Evolutionary conservation across 305 asterid species (phyloP).

Genomic region (Fraxinus baroniana): DNA sequence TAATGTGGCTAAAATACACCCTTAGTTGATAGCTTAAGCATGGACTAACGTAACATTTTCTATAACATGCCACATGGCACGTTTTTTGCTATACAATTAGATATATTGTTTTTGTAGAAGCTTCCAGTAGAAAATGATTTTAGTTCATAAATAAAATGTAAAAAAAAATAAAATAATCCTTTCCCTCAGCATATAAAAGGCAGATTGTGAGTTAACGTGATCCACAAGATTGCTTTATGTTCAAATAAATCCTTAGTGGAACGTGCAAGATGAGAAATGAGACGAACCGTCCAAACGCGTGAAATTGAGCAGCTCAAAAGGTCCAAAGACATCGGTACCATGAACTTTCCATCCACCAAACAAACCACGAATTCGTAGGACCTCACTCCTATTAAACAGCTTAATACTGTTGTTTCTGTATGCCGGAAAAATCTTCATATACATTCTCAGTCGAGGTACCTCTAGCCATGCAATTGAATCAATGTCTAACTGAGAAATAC

Average conservation of each 20-base stretch:
- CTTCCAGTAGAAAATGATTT: background rate
- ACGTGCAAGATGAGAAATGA: conserved; percentile 24
- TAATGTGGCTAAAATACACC: too few relatives aligned
- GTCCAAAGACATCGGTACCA: conserved; percentile 62
- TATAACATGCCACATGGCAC: background rate
- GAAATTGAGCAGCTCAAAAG: conserved; percentile 78
- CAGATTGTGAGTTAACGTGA: background rate
- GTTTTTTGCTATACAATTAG: background rate
- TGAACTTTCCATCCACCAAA: conserved; percentile 62
- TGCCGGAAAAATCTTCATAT: conserved; percentile 61
- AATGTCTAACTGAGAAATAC: conserved; percentile 47
- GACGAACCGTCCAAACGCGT: conserved; percentile 54
- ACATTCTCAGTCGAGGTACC: conserved; percentile 67
- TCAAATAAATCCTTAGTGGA: background rate
- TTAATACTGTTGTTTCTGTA: conserved; percentile 24
- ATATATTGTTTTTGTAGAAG: background rate
- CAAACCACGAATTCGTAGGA: conserved; percentile 47
- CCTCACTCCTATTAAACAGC: conserved; percentile 58
- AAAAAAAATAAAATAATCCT: background rate
- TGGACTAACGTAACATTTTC: background rate
- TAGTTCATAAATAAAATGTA: background rate
- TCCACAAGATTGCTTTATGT: background rate
- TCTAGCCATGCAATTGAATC: conserved; percentile 49
- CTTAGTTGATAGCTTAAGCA: background rate
- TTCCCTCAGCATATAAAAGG: background rate